A percentile compares a stretch with the other conserved stretches of the same genome.
These are phyloP conservation scores for Nothopassalora personata DNA, from an alignment of 2,329 filamentous ascomycete genomes.

Conservation along the genomic window DNA sequence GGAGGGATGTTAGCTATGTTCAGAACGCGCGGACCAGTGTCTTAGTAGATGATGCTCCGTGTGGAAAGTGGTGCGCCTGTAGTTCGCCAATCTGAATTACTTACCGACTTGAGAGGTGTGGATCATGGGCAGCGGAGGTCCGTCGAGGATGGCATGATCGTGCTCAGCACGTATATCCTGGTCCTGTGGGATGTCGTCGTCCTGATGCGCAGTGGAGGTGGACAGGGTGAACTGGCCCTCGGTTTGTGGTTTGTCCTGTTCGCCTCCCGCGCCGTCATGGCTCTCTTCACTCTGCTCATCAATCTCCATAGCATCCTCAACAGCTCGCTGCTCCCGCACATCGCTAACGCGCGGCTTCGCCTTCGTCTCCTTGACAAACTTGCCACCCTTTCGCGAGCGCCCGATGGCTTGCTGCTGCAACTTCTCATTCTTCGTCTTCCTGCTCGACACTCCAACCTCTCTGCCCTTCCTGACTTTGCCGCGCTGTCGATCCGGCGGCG, in stretches of 20 bases:
- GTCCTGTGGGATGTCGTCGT: no score
- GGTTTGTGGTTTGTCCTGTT: no score
- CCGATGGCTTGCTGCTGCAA: not conserved
- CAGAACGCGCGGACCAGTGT: no score
- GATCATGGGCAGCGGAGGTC: not conserved
- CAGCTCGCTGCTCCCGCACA: not conserved
- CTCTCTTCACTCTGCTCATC: no score
- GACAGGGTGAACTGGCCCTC: no score
- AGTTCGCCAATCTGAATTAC: no score
- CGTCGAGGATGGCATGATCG: not conserved
- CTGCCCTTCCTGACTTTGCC: not conserved
- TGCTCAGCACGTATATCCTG: not conserved
- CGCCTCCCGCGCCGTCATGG: no score
- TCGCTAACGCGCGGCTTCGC: not conserved
- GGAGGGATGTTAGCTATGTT: no score
- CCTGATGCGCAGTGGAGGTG: not conserved
- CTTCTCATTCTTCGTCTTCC: not conserved
- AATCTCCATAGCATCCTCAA: no score
- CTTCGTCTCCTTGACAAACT: not conserved
- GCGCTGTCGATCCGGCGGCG: not conserved
- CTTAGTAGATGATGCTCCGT: no score
- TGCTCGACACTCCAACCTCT: not conserved
- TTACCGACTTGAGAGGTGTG: not conserved
- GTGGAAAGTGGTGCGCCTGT: no score
- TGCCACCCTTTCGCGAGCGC: not conserved